These are phyloP conservation scores for Paecilomyces formosus DNA, from an alignment of 2,329 filamentous ascomycete species.

Conservation along the genomic window DNA sequence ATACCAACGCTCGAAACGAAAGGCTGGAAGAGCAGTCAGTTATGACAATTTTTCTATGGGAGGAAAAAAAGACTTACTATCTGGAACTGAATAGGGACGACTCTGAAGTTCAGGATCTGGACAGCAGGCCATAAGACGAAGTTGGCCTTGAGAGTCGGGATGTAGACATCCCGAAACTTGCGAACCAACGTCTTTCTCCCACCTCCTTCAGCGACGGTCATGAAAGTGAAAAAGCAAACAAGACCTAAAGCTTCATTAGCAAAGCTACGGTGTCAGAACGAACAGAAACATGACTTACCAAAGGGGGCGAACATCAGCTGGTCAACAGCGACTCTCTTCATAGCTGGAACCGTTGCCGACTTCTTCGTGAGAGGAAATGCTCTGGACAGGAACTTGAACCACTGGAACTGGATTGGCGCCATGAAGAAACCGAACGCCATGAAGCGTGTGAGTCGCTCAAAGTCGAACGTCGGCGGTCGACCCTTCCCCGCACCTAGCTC, in stretches of 20 bases:
- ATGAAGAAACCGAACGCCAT: slow-evolving; percentile 97
- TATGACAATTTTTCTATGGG: not conserved
- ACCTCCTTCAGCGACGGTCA: slow-evolving; percentile 93
- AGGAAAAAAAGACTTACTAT: slow-evolving; percentile 60
- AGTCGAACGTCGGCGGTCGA: slow-evolving; percentile 81
- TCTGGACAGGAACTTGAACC: slow-evolving; percentile 79
- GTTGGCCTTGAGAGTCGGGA: slow-evolving; percentile 92
- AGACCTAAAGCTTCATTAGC: slow-evolving; percentile 47
- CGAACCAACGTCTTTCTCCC: slow-evolving; percentile 67
- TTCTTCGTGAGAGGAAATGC: slow-evolving; percentile 79
- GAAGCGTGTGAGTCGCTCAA: slow-evolving; percentile 87
- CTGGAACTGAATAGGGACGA: slow-evolving; percentile 94
- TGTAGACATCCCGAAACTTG: slow-evolving; percentile 90
- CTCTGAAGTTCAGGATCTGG: slow-evolving; percentile 90
- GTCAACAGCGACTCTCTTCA: slow-evolving; percentile 88
- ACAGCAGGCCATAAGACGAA: slow-evolving; percentile 92
- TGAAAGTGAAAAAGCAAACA: slow-evolving; percentile 84
- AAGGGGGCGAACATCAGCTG: slow-evolving; percentile 90
- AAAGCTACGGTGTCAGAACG: slow-evolving; percentile 3
- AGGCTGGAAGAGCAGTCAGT: slow-evolving; percentile 52
- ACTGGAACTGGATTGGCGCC: slow-evolving; percentile 90
- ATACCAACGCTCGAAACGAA: slow-evolving; percentile 96
- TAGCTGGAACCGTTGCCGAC: slow-evolving; percentile 63
- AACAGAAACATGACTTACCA: slow-evolving; percentile 42
- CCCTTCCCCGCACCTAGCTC: slow-evolving; percentile 59